Evolutionary conservation across 2,329 filamentous ascomycete species (phyloP), one percentile per base, ranked within the genome.

Genomic region (Neofusicoccum umdonicola): DNA sequence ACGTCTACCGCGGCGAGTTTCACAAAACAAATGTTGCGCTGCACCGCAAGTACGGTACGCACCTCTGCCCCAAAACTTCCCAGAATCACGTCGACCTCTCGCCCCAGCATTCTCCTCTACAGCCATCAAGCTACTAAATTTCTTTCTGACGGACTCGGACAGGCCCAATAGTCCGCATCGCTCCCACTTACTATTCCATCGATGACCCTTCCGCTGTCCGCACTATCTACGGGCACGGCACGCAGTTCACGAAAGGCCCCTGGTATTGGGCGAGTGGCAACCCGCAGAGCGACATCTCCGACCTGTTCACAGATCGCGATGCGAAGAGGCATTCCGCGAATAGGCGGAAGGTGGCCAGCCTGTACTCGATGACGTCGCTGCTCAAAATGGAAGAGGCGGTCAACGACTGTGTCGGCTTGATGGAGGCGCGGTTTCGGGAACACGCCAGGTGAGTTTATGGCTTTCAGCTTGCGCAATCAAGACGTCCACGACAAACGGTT

Each of bases 171-270:
- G 73, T 76, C 4, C 70, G 74, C 22, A 65, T 76, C 6, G 71
- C 73, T 0, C 74, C 73, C 0, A 68, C 67, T 11, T 71, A 76
- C 65, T 72, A 75, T 12, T 69, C 67, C 15, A 67, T 76, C 19
- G 67, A 71, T 22, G 73, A 75, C 58, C 69, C 72, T 8, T 65
- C 71, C 41, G 68, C 69, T 8, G 71, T 74, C 62, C 70, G 70
- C 31, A 69, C 71, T 37, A 76, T 76, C 27, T 72, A 75, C 57
- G 71, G 69, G 45, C 71, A 44, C 15, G 54, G 54, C 37, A 83
- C 84, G 2, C 84, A 85, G 0, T 86, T 87, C 62, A 71, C 73
- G 0, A 87, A 87, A 69, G 77, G 82, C 0, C 68, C 71, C 0
- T 81, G 77, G 64, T 87, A 87, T 12, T 17, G 15, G 5, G 54